phyloP scores from a whole-genome alignment of 2,329 filamentous ascomycete species.

The Fusarium sp. region DNA sequence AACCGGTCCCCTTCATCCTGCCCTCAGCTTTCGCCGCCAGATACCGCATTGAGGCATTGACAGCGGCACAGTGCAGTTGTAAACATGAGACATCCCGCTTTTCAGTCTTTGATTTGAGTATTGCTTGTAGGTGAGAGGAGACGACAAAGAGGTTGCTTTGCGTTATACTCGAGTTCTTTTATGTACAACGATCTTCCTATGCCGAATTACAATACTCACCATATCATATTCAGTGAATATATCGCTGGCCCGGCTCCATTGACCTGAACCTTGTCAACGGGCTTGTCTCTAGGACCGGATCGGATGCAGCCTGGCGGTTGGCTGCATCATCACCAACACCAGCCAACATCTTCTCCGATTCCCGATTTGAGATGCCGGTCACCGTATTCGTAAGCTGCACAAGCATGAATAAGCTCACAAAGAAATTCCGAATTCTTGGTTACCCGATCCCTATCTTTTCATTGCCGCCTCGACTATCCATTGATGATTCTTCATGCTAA shows the following conservation, averaged over 20 bases:
- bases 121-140: neutral
- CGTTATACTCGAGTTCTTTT: no score
- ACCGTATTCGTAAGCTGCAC: constrained; percentile 32
- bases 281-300: constrained; percentile 10
- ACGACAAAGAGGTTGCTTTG: neutral
- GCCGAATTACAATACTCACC: neutral
- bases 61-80: constrained; percentile 2
- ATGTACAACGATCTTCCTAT: neutral
- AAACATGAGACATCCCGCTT: neutral
- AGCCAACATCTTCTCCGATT: constrained; percentile 10
- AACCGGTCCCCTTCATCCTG: neutral
- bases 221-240: neutral
- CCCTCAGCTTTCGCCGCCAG: constrained; percentile 3
- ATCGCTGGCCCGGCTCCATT: constrained; percentile 7
- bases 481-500: neutral
- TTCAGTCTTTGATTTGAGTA: neutral
- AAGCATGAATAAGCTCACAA: neutral
- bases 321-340: constrained; percentile 16
- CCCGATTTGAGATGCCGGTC: constrained; percentile 30
- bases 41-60: constrained; percentile 5
- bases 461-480: neutral
- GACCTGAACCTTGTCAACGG: neutral
- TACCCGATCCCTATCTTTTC: neutral
- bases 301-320: constrained; percentile 6
- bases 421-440: neutral